Conservation (phyloP, 2,329 filamentous ascomycete species). For the Fusarium succisae region DNA sequence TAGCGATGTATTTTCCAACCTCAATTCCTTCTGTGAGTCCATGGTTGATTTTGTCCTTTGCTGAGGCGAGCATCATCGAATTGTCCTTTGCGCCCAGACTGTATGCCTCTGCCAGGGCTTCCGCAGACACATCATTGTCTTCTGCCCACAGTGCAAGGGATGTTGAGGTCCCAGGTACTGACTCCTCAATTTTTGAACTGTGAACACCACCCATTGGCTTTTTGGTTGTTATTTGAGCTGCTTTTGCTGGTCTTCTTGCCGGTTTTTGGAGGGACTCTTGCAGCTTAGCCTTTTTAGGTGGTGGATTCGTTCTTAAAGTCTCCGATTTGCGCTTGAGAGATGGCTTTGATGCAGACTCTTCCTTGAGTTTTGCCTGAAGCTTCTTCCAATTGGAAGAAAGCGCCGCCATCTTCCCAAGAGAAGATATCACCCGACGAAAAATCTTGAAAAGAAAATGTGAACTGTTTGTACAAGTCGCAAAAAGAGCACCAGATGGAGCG, state of each 20-base stretch:
- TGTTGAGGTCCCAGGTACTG: conserved; percentile 56
- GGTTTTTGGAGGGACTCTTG: conserved; percentile 10
- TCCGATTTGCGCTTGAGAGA: conserved; percentile 56
- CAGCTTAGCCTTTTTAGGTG: conserved; percentile 45
- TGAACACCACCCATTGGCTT: conserved; percentile 65
- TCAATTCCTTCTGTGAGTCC: conserved; percentile 70
- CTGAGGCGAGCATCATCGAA: conserved; percentile 57
- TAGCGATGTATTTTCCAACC: conserved; percentile 87
- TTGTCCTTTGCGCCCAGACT: conserved; percentile 61
- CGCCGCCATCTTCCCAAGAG: conserved; percentile 48
- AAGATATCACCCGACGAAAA: not conserved
- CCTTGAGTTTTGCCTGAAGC: conserved; percentile 71
- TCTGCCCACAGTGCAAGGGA: conserved; percentile 69
- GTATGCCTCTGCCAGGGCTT: conserved; percentile 70
- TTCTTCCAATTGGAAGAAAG: conserved; percentile 82
- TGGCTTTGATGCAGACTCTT: conserved; percentile 52
- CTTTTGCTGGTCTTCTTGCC: conserved; percentile 3
- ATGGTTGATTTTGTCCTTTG: conserved; percentile 67
- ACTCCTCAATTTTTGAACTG: conserved; percentile 56
- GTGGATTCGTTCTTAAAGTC: conserved; percentile 38
- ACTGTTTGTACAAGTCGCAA: conserved; percentile 8
- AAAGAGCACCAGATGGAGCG: conserved; percentile 1
- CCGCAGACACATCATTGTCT: conserved; percentile 68
- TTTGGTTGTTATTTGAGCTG: conserved; percentile 14
- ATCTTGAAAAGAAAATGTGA: not conserved